Base-by-base conservation (phyloP, 371 early-diverging fungal species). In the Mortierella polycephala region DNA sequence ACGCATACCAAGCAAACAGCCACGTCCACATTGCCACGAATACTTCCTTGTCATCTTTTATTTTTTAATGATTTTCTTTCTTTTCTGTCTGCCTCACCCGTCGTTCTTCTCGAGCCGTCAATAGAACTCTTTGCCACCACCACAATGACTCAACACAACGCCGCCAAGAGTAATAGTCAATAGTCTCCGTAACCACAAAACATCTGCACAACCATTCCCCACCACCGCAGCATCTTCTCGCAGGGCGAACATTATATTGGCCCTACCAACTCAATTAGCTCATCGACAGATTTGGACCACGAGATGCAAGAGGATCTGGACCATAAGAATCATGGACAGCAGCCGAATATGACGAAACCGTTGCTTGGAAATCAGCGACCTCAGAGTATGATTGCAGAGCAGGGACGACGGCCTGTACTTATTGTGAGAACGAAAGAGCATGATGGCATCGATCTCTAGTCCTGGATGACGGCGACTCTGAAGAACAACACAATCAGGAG, bases 391-490 rank as follows among this genome's bases (percentile, higher is more conserved):
- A 30, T 30, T 30, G 30, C 30, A 4, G 30, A 30, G 4, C 30
- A 30, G 4, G 30, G 30, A 30, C 30, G 4, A 30, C 30, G 30
- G 30, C 4, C 30, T 30, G 4, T 30, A 18, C 18, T n/a, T 14
- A 51, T 10, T 51, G 3, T 9, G 9, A 18, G 14, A 51, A 6
- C 51, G 5, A 4, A 51, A 23, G 67, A 66, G 39, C 50, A 45
- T 14, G 21, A 58, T 20, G 39, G 18, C 7, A 12, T 40, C 10
- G 60, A 49, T 9, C 4, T 72, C 20, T 72, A 62, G 67, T 45
- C 63, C 23, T 62, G 73, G 73, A 13, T 67, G 20, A 67, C 73
- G 21, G 61, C 67, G 4, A 64, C 51, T 56, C 57, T 1, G 57
- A 46, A 5, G 47, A 50, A 5, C 61, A 57, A 5, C 51, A 4